Evolutionary conservation across 352 stramenopile species (phyloP).

Genomic region (Phytophthora tentaculata): DNA sequence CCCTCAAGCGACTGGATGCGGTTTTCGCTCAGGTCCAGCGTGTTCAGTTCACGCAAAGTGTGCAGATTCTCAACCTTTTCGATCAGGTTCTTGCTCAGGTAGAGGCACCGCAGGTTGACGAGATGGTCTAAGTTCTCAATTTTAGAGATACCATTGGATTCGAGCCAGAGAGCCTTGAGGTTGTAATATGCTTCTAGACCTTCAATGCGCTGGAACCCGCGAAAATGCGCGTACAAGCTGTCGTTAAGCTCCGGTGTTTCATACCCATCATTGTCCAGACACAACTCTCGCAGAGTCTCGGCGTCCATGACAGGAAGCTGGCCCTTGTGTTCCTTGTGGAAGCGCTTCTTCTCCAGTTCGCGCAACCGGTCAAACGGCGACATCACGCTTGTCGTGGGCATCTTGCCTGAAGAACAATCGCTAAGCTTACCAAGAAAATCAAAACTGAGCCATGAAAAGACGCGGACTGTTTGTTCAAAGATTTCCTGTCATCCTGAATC

Average conservation of each 20-base stretch:
- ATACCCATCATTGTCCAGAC: constrained; percentile 93
- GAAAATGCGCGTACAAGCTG: constrained; percentile 93
- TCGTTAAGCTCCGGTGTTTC: constrained; percentile 96
- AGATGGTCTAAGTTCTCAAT: constrained; percentile 86
- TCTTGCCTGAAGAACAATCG: constrained; percentile 14
- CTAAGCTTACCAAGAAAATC: constrained; percentile 10
- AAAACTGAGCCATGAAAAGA: constrained; percentile 23
- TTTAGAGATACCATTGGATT: constrained; percentile 92
- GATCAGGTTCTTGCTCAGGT: constrained; percentile 94
- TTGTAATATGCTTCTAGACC: constrained; percentile 94
- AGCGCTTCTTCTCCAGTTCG: constrained; percentile 73
- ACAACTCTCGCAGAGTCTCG: constrained; percentile 83
- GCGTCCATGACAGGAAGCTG: constrained; percentile 89
- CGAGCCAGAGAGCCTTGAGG: constrained; percentile 95
- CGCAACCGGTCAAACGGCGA: constrained; percentile 62
- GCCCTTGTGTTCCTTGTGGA: constrained; percentile 68
- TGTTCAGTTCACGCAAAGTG: constrained; percentile 82
- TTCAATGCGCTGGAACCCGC: constrained; percentile 94
- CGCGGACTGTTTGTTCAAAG: constrained; percentile 34
- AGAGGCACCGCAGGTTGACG: constrained; percentile 89
- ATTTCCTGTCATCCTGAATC: constrained; percentile 27
- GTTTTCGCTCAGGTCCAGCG: constrained; percentile 94
- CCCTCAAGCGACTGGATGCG: constrained; percentile 83
- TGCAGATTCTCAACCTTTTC: constrained; percentile 77
- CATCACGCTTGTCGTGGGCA: constrained; percentile 52